Conservation (phyloP, 148 eudicot species). For the Persicaria tinctoria region DNA sequence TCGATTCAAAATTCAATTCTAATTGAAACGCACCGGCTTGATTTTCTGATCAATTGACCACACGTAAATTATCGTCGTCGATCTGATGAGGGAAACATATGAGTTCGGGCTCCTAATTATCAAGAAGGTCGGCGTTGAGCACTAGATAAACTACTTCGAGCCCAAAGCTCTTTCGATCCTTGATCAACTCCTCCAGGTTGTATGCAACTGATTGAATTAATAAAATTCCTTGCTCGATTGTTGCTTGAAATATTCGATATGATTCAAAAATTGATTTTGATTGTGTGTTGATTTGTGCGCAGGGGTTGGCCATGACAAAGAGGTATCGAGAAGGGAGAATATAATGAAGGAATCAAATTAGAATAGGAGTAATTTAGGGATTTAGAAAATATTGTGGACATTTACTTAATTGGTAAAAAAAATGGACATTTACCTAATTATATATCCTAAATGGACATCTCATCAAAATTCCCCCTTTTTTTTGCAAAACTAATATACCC, state of each 20-base stretch:
- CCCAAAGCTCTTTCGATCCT: slow-evolving; percentile 14
- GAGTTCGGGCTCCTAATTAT: slow-evolving; percentile 14
- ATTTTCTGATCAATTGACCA: neutral
- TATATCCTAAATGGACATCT: too few species aligned
- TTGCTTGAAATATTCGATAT: neutral
- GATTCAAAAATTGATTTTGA: neutral
- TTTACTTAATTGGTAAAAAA: too few species aligned
- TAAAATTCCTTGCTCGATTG: neutral
- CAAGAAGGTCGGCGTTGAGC: slow-evolving; percentile 10
- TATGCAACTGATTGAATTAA: neutral
- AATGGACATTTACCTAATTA: too few species aligned
- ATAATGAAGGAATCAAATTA: too few species aligned
- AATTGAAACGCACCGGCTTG: neutral
- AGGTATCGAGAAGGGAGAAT: too few species aligned
- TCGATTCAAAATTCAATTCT: neutral
- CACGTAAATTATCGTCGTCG: slow-evolving; percentile 6
- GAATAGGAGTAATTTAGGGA: too few species aligned
- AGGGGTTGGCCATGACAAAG: neutral
- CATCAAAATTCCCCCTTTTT: too few species aligned
- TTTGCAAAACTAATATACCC: too few species aligned
- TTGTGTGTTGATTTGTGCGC: neutral
- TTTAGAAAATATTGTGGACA: too few species aligned
- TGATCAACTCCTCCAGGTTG: slow-evolving; percentile 10
- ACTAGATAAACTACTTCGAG: slow-evolving; percentile 15
- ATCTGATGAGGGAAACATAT: slow-evolving; percentile 7